Evolutionary conservation across 83 land plant species (phyloP).

Genomic region (Picea mariana): DNA sequence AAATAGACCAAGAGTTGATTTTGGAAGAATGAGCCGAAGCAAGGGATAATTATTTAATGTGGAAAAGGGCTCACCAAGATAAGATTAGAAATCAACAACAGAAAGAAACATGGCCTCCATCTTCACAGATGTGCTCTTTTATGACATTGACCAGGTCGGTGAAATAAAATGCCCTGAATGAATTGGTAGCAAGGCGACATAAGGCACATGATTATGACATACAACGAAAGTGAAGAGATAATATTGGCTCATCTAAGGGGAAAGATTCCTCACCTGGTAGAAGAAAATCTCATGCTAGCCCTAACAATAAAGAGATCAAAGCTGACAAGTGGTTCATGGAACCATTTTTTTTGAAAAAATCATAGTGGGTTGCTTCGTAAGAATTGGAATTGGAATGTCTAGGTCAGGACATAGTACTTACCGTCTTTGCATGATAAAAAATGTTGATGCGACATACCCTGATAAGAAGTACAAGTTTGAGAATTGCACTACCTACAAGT

Average conservation of each 20-base stretch:
- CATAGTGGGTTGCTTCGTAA: slow-evolving; percentile 92
- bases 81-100: slow-evolving; percentile 12
- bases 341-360: slow-evolving; percentile 93
- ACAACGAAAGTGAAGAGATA: slow-evolving; percentile 47
- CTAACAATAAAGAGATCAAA: slow-evolving; percentile 76
- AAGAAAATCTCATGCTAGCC: not conserved
- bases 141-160: slow-evolving; percentile 41
- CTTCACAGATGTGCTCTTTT: slow-evolving; percentile 61
- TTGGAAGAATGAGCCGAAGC: too few species aligned
- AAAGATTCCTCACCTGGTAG: slow-evolving; percentile 24
- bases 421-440: slow-evolving; percentile 77
- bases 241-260: not conserved
- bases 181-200: slow-evolving; percentile 20
- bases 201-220: slow-evolving; percentile 66
- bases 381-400: slow-evolving; percentile 86
- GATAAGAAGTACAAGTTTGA: slow-evolving; percentile 82
- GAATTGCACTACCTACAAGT: slow-evolving; percentile 79
- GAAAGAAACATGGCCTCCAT: slow-evolving; percentile 53
- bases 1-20: too few species aligned
- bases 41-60: slow-evolving; percentile 55
- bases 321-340: slow-evolving; percentile 97
- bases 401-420: slow-evolving; percentile 52
- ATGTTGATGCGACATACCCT: slow-evolving; percentile 92
- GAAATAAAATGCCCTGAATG: slow-evolving; percentile 78
- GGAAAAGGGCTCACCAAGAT: slow-evolving; percentile 45